Evolutionary conservation across 2,329 filamentous ascomycete genomes (phyloP), one percentile per base, ranked within the genome.

Genomic region (Fusarium oligoseptatum): DNA sequence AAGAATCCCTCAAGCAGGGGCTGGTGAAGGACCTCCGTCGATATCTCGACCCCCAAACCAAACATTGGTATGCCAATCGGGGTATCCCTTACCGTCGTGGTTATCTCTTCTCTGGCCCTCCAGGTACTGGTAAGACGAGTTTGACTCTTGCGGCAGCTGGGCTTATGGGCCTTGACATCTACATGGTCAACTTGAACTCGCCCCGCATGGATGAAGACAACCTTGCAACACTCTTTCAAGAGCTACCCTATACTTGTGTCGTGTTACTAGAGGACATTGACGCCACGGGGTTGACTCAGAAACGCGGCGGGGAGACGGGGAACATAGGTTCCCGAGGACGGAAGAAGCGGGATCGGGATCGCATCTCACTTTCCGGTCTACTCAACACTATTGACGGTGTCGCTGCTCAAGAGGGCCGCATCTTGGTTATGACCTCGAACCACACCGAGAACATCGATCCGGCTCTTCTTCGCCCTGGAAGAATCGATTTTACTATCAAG

Each of bases 361-460:
- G 48, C 8, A 75, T 75, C 7, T 72, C 63, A 0, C 86, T 94
- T 2, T 92, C 91, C 0, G 91, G 89, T 0, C 83, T 94, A 0
- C 85, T 94, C 10, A 94, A 94, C 67, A 88, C 91, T 24, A 90
- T 94, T 71, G 92, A 93, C 70, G 91, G 91, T 3, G 91, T 93
- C 0, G 90, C 91, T 1, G 89, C 89, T 1, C 89, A 90, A 66
- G 92, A 94, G 81, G 92, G 92, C 2, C 86, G 91, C 9, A 88
- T 94, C 1, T 84, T 94, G 1, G 89, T 94, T 72, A 93, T 94
- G 92, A 94, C 92, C 0, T 92, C 92, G 0, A 94, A 94, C 74
- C 88, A 78, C 17, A 67, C 67, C 0, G 60, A 75, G 34, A 68
- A 71, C 15, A 68, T 74, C 0, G 71, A 74, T 2, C 60, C 71